phyloP scores from a whole-genome alignment of 2,329 filamentous ascomycete genomes.

The Botrytis pseudocinerea region DNA sequence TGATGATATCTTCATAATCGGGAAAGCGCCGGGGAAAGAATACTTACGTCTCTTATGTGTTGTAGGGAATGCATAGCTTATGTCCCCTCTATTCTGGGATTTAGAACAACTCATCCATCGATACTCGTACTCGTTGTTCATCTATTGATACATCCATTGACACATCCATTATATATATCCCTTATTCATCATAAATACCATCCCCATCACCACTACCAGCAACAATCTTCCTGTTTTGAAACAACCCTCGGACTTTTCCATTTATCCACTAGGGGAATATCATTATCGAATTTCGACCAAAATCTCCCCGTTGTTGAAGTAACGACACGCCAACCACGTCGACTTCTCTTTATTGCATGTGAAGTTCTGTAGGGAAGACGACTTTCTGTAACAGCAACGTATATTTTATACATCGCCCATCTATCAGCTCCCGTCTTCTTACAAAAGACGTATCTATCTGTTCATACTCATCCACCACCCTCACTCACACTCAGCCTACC shows the following conservation, averaged over 20 bases:
- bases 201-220: neutral
- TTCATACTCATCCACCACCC: too few relatives aligned
- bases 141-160: neutral
- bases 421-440: neutral
- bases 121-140: neutral
- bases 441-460: neutral
- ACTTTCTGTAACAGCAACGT: neutral
- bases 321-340: neutral
- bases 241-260: constrained; percentile 7
- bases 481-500: too few relatives aligned
- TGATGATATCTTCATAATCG: neutral
- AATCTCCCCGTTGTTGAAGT: neutral
- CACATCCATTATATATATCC: neutral
- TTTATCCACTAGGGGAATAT: constrained; percentile 10
- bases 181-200: neutral
- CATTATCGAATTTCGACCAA: neutral
- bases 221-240: neutral
- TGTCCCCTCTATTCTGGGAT: neutral
- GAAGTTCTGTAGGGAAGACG: neutral
- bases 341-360: neutral
- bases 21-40: neutral
- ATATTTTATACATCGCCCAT: neutral
- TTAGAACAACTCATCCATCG: neutral
- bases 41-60: neutral
- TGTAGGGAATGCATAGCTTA: neutral